These are phyloP conservation scores for Xeromyces bisporus DNA, from an alignment of 495 filamentous ascomycete genomes.

Conservation along the genomic window DNA sequence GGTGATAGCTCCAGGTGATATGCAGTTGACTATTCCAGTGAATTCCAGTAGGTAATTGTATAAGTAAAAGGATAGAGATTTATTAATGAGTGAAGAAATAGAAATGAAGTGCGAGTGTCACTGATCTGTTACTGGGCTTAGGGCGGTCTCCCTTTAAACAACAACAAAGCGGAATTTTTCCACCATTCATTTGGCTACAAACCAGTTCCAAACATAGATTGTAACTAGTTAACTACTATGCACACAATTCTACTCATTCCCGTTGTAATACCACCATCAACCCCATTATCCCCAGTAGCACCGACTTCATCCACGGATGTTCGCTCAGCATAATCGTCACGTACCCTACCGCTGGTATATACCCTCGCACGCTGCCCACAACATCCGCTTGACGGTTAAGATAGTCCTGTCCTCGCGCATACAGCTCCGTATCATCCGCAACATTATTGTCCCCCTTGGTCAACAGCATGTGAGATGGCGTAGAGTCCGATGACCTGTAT, in stretches of 20 bases:
- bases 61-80: no score
- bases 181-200: no score
- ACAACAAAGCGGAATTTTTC: no score
- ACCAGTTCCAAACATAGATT: no score
- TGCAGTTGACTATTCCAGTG: no score
- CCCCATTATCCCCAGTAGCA: slow-evolving; percentile 87
- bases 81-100: no score
- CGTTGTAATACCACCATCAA: slow-evolving; percentile 84
- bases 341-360: slow-evolving; percentile 89
- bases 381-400: slow-evolving; percentile 73
- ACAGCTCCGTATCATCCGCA: slow-evolving; percentile 88
- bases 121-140: no score
- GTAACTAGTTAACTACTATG: no score
- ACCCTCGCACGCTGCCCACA: slow-evolving; percentile 86
- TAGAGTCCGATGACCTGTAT: slow-evolving; percentile 8
- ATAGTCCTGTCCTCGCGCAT: slow-evolving; percentile 68
- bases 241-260: slow-evolving; percentile 52
- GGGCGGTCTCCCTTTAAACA: no score
- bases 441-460: slow-evolving; percentile 99
- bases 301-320: slow-evolving; percentile 94
- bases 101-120: no score
- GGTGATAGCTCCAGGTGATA: no score
- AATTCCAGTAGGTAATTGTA: no score
- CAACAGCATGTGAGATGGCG: slow-evolving; percentile 38
- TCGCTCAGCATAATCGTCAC: slow-evolving; percentile 94